Base-by-base conservation (phyloP, 139 green algal species). In the Chlorella sp. region DNA sequence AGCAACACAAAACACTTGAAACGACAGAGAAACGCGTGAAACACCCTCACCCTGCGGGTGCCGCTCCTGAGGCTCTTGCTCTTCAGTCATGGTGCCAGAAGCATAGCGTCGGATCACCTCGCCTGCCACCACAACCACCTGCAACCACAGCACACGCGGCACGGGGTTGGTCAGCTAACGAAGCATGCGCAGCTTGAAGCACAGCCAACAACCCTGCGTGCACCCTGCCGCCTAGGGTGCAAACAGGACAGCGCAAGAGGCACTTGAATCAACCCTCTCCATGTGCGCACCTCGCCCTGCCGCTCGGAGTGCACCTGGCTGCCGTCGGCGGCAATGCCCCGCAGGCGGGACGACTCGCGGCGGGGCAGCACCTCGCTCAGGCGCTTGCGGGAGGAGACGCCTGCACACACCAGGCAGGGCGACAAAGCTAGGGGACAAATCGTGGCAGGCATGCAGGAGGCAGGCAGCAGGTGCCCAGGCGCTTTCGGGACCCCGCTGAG, bases 281-380 rank as follows among this genome's bases (percentile, higher is more conserved):
- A 9, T 36, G 36, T 1, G 15, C 84, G 11, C 85, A 89, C 85
- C 86, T 86, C 61, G 18, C 81, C 83, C 48, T 87, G 76, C 1
- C 89, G 86, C 66, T 84, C 73, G 28, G 82, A 83, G 40, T 87
- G 69, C 34, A 93, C 77, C 73, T 90, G 42, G 68, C 64, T 42
- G 57, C 91, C 91, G 42, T 93, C 88, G 11, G 91, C 90, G 78
- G 89, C 84, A 26, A 88, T 71, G 78, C 93, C 93, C 78, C 89
- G 86, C 26, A 94, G 42, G 5, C 93, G 90, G n/a, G 91, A 83
- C 9, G 89, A 93, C 16, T 87, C 88, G 37, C 93, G 81, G n/a
- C 88, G 85, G 34, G 92, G 81, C 75, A 69, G 87, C 87, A 61
- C 90, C 87, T 95, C 88, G 66, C 39, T 71, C 4, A 92, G 76